Percentiles rank a stretch among this genome's conserved stretches.
Conservation (phyloP, 2,329 filamentous ascomycete species). For the Trichothecium sympodiale region DNA sequence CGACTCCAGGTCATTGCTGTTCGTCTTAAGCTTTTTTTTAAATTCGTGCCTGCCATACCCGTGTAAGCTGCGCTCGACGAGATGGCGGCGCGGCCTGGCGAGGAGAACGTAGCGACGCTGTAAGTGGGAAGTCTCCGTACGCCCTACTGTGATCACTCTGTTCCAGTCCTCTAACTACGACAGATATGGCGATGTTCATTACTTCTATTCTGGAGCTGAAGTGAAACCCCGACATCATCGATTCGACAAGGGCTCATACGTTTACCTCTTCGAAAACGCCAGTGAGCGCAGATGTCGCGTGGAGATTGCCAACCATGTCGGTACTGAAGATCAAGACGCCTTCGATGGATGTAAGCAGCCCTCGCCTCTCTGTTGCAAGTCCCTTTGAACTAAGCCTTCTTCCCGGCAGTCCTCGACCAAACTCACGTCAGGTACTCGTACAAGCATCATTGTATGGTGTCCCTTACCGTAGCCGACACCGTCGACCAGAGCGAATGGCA, state of each 20-base stretch:
- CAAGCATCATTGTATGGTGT: conserved; percentile 62
- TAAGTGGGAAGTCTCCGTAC: conserved; percentile 25
- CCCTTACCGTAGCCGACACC: conserved; percentile 48
- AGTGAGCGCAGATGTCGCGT: conserved; percentile 55
- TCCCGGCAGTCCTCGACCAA: conserved; percentile 47
- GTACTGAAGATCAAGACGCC: conserved; percentile 66
- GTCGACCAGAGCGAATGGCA: conserved; percentile 57
- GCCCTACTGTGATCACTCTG: background rate
- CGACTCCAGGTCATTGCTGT: too few species aligned
- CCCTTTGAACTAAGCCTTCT: conserved; percentile 8
- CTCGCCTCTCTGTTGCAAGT: too few species aligned
- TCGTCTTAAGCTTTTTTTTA: too few species aligned
- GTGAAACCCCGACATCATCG: conserved; percentile 64
- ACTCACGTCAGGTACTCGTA: conserved; percentile 59
- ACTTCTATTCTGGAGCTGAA: conserved; percentile 61
- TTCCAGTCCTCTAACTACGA: conserved; percentile 1
- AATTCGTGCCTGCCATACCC: too few species aligned
- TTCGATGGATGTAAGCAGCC: conserved; percentile 62
- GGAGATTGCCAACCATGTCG: conserved; percentile 66
- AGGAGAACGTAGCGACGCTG: conserved; percentile 41
- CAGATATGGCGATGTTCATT: conserved; percentile 71
- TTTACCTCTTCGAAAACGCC: conserved; percentile 70
- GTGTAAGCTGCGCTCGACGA: too few species aligned
- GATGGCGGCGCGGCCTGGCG: conserved; percentile 36
- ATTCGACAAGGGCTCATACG: conserved; percentile 69